Evolutionary conservation across 2,329 filamentous ascomycete species (phyloP).

Genomic region (Ophiostoma ulmi): DNA sequence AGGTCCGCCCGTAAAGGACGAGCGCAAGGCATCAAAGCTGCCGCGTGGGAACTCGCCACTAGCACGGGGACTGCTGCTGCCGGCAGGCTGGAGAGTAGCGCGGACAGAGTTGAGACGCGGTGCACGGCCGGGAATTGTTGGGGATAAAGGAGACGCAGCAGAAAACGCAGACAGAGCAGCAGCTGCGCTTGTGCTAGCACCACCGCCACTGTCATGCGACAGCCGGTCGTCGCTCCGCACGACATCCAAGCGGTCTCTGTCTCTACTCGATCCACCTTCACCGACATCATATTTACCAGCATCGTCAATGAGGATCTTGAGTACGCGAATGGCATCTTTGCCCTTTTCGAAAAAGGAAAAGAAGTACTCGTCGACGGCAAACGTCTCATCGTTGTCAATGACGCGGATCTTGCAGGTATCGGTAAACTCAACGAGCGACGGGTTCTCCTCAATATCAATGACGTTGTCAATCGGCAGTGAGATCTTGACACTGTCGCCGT

Average conservation of each 20-base stretch:
- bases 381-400: slow-evolving; percentile 89
- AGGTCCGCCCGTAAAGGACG: slow-evolving; percentile 30
- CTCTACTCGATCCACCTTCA: slow-evolving; percentile 21
- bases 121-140: slow-evolving; percentile 29
- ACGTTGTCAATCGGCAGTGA: slow-evolving; percentile 83
- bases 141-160: slow-evolving; percentile 26
- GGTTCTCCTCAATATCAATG: slow-evolving; percentile 86
- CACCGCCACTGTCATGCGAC: slow-evolving; percentile 23
- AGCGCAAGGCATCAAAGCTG: slow-evolving; percentile 51
- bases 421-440: slow-evolving; percentile 76
- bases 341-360: slow-evolving; percentile 92
- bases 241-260: not conserved
- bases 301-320: slow-evolving; percentile 68
- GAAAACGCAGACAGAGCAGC: not conserved
- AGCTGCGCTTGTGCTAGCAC: not conserved
- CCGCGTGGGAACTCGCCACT: slow-evolving; percentile 50
- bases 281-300: slow-evolving; percentile 40
- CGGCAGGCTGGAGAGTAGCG: slow-evolving; percentile 49
- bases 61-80: slow-evolving; percentile 48
- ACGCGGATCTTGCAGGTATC: slow-evolving; percentile 92
- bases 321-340: slow-evolving; percentile 72
- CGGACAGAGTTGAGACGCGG: slow-evolving; percentile 54
- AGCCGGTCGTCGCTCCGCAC: slow-evolving; percentile 15
- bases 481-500: slow-evolving; percentile 95
- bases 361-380: slow-evolving; percentile 96